Evolutionary conservation across 768 basidiomycete species (phyloP).

Genomic region (Scleroderma bovista): DNA sequence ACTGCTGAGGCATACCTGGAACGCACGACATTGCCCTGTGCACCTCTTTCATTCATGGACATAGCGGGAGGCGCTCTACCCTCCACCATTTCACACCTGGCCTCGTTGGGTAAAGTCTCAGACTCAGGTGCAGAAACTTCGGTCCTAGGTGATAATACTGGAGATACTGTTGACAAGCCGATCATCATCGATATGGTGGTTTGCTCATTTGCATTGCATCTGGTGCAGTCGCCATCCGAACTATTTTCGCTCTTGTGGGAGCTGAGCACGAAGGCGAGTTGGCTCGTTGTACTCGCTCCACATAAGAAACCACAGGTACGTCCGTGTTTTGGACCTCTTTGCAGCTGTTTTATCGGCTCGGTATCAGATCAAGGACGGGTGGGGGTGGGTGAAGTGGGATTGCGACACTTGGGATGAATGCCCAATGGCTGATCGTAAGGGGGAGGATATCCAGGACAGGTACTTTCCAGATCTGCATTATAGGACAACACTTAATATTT

Average conservation of each 20-base stretch:
- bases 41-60: constrained; percentile 55
- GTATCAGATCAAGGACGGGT: constrained; percentile 55
- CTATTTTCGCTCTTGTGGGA: constrained; percentile 63
- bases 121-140: neutral
- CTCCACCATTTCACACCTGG: constrained; percentile 9
- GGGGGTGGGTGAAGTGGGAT: constrained; percentile 66
- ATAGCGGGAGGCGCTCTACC: constrained; percentile 56
- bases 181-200: constrained; percentile 52
- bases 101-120: constrained; percentile 4
- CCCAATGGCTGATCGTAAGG: too few species aligned
- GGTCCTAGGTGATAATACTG: neutral
- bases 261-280: constrained; percentile 52
- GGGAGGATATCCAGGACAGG: constrained; percentile 46
- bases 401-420: constrained; percentile 41
- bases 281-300: constrained; percentile 67
- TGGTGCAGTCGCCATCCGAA: constrained; percentile 54
- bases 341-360: neutral
- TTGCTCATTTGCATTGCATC: constrained; percentile 72
- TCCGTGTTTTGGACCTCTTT: neutral
- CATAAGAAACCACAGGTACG: constrained; percentile 73
- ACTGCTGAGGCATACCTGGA: constrained; percentile 54
- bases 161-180: neutral
- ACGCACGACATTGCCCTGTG: constrained; percentile 50
- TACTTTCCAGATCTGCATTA: constrained; percentile 9
- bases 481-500: neutral